Percentiles rank a stretch among this genome's conserved stretches.
Conservation (phyloP, 352 stramenopile species). For the Phytophthora uliginosa region DNA sequence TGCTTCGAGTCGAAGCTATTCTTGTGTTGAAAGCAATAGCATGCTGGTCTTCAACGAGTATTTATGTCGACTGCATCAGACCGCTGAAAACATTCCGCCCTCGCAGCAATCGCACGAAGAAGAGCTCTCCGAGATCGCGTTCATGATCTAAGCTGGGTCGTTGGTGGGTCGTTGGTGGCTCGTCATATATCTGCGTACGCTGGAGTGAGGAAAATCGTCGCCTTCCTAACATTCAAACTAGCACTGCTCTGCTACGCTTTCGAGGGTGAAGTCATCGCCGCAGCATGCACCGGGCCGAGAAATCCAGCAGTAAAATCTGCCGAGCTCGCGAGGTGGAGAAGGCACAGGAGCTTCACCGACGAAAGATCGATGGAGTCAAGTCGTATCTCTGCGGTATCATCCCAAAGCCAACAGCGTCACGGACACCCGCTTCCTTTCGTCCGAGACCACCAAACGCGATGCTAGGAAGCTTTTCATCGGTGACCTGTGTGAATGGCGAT, state of each 20-base stretch:
- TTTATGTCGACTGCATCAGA: slow-evolving; percentile 21
- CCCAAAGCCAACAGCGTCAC: slow-evolving; percentile 33
- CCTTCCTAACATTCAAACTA: too few relatives aligned
- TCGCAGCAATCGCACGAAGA: neutral
- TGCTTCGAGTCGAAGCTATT: slow-evolving; percentile 22
- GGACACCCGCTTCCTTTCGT: slow-evolving; percentile 29
- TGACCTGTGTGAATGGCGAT: slow-evolving; percentile 7
- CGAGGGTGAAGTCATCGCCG: neutral
- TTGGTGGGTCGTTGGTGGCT: neutral
- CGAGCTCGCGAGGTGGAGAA: slow-evolving; percentile 76
- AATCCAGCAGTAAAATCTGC: slow-evolving; percentile 83
- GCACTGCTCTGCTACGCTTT: too few relatives aligned
- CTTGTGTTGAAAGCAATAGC: slow-evolving; percentile 16
- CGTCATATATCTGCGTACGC: neutral
- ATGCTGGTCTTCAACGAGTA: slow-evolving; percentile 8
- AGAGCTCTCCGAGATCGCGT: neutral
- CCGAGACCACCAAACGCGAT: slow-evolving; percentile 26
- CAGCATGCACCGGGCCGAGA: slow-evolving; percentile 78
- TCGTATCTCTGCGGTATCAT: slow-evolving; percentile 59
- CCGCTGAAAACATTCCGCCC: neutral
- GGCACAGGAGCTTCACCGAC: slow-evolving; percentile 73
- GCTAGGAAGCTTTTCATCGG: slow-evolving; percentile 13
- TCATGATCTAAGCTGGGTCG: slow-evolving; percentile 12
- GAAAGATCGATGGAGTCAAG: slow-evolving; percentile 78
- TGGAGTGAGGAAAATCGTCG: neutral